Evolutionary conservation across 305 asterid species (phyloP).

Genomic region (Euphrasia arctica): DNA sequence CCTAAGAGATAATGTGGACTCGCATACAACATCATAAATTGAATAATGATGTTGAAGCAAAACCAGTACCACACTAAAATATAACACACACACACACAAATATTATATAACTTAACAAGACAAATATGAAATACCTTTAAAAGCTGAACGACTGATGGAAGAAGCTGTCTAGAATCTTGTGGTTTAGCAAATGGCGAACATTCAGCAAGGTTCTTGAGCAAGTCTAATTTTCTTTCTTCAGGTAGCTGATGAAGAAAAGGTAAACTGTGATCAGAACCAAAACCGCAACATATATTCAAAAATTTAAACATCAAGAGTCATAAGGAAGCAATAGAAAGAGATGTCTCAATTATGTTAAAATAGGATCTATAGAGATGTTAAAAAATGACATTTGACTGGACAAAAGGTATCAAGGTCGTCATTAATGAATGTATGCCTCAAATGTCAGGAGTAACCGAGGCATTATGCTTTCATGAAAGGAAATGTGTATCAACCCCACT

Average conservation of each 20-base stretch:
- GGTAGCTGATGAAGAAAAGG: conserved; percentile 53
- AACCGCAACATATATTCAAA: conserved; percentile 20
- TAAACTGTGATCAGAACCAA: conserved; percentile 23
- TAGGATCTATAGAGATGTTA: conserved; percentile 6
- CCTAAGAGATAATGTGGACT: background rate
- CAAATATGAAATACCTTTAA: conserved; percentile 50
- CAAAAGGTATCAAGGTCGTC: background rate
- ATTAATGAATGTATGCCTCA: conserved; percentile 2
- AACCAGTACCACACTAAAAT: conserved; percentile 15
- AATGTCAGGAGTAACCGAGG: background rate
- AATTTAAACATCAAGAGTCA: conserved; percentile 2
- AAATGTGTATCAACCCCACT: background rate
- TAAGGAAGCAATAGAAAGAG: conserved; percentile 18
- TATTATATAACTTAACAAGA: too few relatives aligned
- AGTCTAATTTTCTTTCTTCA: conserved; percentile 64
- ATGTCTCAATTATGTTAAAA: conserved; percentile 12
- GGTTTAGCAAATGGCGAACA: conserved; percentile 74
- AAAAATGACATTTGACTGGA: conserved; percentile 11
- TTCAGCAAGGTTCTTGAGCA: conserved; percentile 89
- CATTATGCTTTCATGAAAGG: conserved; percentile 7
- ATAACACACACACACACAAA: too few relatives aligned
- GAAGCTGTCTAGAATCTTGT: conserved; percentile 84
- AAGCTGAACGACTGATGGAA: conserved; percentile 82
- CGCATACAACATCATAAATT: conserved; percentile 11
- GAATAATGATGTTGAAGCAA: conserved; percentile 2